Evolutionary conservation across 148 eudicot species (phyloP).

Genomic region (Rhododendron mucronatum): DNA sequence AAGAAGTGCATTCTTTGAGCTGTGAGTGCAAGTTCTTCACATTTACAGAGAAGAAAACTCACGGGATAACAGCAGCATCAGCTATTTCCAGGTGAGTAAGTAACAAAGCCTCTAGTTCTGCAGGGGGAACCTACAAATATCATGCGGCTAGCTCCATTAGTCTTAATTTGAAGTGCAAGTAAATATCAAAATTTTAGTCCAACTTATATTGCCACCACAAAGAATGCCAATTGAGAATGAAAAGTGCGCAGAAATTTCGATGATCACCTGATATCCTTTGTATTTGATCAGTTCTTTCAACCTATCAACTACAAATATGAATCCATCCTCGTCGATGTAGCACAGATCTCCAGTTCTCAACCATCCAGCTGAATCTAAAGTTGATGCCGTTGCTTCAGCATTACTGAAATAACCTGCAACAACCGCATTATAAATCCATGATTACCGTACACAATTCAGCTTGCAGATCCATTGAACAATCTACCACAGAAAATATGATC

Average conservation of each 20-base stretch:
- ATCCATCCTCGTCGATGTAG: conserved; percentile 36
- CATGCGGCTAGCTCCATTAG: neutral
- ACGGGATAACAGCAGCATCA: conserved; percentile 98
- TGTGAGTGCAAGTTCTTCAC: neutral
- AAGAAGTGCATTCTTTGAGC: neutral
- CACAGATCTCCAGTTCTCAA: conserved; percentile 40
- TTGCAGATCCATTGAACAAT: neutral
- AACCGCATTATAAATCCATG: neutral
- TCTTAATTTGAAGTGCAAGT: neutral
- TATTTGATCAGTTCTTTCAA: conserved; percentile 40
- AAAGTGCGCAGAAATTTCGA: neutral
- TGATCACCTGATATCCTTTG: conserved; percentile 62
- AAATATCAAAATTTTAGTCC: neutral
- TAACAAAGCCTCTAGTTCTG: conserved; percentile 83
- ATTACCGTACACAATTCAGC: neutral
- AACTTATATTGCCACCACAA: neutral
- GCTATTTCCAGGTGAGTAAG: conserved; percentile 72
- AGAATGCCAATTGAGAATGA: neutral
- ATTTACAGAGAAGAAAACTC: conserved; percentile 14
- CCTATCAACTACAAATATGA: conserved; percentile 39
- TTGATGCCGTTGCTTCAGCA: conserved; percentile 36
- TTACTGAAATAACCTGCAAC: conserved; percentile 23
- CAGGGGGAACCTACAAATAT: conserved; percentile 66
- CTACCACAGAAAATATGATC: neutral
- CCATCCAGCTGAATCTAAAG: conserved; percentile 37